Percentiles rank a stretch among this genome's conserved stretches.
Conservation (phyloP, 192 early-diverging fungal genomes). For the Podila epigama region DNA sequence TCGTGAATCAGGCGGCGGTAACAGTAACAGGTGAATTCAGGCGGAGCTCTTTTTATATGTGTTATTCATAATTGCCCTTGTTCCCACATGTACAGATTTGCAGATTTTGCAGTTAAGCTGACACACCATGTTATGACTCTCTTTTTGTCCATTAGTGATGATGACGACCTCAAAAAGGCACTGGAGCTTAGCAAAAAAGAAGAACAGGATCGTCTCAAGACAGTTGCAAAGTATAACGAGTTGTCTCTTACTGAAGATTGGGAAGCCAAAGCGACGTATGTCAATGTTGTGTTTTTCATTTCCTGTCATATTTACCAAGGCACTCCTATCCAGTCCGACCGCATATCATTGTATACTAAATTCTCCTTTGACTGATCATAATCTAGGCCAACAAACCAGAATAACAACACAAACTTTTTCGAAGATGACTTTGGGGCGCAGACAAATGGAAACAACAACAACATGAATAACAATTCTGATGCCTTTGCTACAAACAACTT, state of each 20-base stretch:
- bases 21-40: not conserved
- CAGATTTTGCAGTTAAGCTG: no score
- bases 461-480: constrained; percentile 5
- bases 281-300: not conserved
- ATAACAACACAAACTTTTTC: constrained; percentile 12
- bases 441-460: constrained; percentile 9
- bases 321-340: not conserved
- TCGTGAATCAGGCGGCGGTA: constrained; percentile 34
- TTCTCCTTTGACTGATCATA: not conserved
- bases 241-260: constrained; percentile 12
- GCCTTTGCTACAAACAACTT: constrained; percentile 4
- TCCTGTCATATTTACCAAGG: not conserved
- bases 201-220: constrained; percentile 24
- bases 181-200: constrained; percentile 48
- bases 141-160: constrained; percentile 1
- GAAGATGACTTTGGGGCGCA: constrained; percentile 13
- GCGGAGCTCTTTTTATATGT: not conserved
- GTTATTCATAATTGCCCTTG: not conserved
- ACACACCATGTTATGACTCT: not conserved
- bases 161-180: constrained; percentile 47
- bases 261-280: constrained; percentile 7
- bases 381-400: not conserved
- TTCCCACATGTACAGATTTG: no score
- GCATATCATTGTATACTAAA: not conserved
- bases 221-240: constrained; percentile 12